These are phyloP conservation scores for Ceratorhiza oryzae-sativae DNA, from an alignment of 1,284 basidiomycete genomes.

Conservation along the genomic window DNA sequence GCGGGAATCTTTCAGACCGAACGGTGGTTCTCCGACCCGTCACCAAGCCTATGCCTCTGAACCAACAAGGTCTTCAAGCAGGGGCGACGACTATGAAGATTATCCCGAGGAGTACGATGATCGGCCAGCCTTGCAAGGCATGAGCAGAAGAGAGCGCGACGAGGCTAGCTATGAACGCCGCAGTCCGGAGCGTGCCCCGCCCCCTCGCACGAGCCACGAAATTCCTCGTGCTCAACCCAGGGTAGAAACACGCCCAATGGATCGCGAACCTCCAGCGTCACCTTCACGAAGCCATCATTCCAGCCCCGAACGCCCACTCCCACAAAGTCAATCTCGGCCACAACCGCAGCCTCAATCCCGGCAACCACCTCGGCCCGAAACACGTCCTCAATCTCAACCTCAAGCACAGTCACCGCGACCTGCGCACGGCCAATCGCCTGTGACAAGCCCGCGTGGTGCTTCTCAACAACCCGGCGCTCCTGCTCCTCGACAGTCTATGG, in stretches of 20 bases:
- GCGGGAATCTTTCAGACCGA: constrained; percentile 12
- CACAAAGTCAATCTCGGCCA: constrained; percentile 14
- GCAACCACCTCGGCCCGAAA: background rate
- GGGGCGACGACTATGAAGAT: constrained; percentile 21
- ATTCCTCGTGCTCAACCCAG: constrained; percentile 5
- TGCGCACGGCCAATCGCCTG: constrained; percentile 1
- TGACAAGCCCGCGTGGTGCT: constrained; percentile 22
- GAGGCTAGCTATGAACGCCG: constrained; percentile 16
- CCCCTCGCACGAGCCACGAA: constrained; percentile 20
- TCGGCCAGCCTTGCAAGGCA: background rate
- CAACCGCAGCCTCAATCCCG: constrained; percentile 19
- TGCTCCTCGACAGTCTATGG: constrained; percentile 33
- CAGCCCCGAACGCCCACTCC: constrained; percentile 19
- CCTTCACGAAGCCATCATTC: constrained; percentile 14
- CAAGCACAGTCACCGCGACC: constrained; percentile 3
- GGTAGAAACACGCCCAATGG: constrained; percentile 6
- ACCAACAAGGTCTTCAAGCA: constrained; percentile 26
- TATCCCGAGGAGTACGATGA: constrained; percentile 12
- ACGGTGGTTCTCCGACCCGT: constrained; percentile 26
- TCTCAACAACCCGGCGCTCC: background rate
- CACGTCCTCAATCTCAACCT: background rate
- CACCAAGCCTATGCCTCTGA: constrained; percentile 29
- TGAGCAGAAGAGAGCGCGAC: constrained; percentile 25
- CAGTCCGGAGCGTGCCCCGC: constrained; percentile 28
- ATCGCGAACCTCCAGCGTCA: constrained; percentile 12